Conservation (phyloP, 192 early-diverging fungal species). For the Geranomyces variabilis region DNA sequence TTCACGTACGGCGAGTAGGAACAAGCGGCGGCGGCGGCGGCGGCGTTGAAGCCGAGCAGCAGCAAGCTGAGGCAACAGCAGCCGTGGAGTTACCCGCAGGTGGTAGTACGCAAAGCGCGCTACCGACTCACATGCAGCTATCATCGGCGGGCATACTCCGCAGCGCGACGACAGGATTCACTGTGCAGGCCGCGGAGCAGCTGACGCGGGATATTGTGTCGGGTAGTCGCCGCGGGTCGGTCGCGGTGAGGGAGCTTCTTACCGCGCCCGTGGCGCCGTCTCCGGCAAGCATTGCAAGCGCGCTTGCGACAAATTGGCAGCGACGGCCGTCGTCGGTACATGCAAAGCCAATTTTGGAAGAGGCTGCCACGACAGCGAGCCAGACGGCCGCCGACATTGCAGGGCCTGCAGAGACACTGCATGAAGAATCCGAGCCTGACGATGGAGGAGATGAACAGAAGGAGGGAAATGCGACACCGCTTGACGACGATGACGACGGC, state of each 20-base stretch:
- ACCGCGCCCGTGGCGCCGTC: background rate
- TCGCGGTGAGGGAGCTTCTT: background rate
- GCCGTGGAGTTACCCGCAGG: background rate
- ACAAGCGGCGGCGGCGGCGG: background rate
- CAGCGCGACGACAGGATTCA: background rate
- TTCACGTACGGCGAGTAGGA: background rate
- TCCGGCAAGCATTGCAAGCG: background rate
- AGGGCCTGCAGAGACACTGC: background rate
- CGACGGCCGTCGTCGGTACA: background rate
- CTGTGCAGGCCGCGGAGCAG: constrained; percentile 3
- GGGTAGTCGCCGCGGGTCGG: background rate
- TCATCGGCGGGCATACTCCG: background rate
- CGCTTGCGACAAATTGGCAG: background rate
- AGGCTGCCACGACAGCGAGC: too few species aligned
- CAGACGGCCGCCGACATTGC: background rate
- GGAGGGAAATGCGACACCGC: background rate
- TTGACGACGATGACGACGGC: background rate
- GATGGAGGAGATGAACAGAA: background rate
- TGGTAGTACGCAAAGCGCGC: background rate
- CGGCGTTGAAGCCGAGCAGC: background rate
- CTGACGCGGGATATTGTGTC: constrained; percentile 5
- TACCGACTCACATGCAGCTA: background rate
- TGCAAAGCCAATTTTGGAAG: too few species aligned
- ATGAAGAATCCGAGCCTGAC: background rate
- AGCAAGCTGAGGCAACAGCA: background rate